Evolutionary conservation across 768 basidiomycete species (phyloP).

Genomic region (Mycena vulgaris): DNA sequence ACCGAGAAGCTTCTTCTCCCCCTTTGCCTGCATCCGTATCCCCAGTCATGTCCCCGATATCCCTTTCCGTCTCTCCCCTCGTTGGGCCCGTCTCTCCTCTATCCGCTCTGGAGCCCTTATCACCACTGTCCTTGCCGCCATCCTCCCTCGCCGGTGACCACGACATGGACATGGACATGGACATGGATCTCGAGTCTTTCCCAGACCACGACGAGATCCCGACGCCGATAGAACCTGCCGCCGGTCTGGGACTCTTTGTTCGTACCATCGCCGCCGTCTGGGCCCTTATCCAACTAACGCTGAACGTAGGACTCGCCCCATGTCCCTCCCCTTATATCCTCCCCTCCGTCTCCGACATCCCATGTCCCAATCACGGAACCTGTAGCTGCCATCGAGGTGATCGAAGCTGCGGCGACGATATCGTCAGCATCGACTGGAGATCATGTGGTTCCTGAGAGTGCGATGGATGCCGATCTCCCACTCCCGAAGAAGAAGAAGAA

Average conservation of each 20-base stretch:
- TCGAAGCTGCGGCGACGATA: constrained; percentile 1
- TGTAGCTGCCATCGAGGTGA: constrained; percentile 10
- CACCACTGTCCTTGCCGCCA: constrained; percentile 31
- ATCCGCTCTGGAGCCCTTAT: constrained; percentile 33
- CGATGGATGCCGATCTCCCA: constrained; percentile 20
- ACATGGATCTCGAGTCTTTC: constrained; percentile 35
- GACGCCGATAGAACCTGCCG: constrained; percentile 19
- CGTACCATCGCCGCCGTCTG: constrained; percentile 39
- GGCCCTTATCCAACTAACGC: constrained; percentile 43
- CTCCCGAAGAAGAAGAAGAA: constrained; percentile 25
- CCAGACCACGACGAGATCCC: constrained; percentile 35
- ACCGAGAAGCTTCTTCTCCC: constrained; percentile 33
- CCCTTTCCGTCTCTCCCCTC: constrained; percentile 52
- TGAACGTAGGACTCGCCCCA: constrained; percentile 24
- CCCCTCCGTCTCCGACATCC: constrained; percentile 1
- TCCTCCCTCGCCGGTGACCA: constrained; percentile 37
- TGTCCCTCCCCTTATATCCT: constrained; percentile 3
- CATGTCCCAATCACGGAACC: neutral
- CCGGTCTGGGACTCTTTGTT: constrained; percentile 38
- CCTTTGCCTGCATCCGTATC: constrained; percentile 51
- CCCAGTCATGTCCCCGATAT: constrained; percentile 61
- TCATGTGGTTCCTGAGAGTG: constrained; percentile 18
- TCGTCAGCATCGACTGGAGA: constrained; percentile 8
- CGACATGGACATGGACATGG: too few relatives aligned
- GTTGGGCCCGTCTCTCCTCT: constrained; percentile 54